These are phyloP conservation scores for Phyllostachys edulis DNA, from an alignment of 176 grass and related monocot species.

Conservation along the genomic window DNA sequence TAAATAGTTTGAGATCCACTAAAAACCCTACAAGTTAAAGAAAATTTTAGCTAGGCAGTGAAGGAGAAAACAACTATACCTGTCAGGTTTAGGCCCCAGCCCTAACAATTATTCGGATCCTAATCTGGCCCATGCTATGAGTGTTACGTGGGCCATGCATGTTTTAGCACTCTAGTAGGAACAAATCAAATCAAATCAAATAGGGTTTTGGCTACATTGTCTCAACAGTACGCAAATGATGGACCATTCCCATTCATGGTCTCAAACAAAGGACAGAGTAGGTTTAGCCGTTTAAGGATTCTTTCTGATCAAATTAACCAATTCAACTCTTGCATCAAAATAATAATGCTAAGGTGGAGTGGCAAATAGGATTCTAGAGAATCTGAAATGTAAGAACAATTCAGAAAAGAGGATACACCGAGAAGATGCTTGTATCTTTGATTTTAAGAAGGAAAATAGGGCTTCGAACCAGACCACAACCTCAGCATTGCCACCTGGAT, in stretches of 20 bases:
- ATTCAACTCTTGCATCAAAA: neutral
- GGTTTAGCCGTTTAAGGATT: neutral
- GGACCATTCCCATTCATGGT: slow-evolving; percentile 32
- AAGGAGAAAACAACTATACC: neutral
- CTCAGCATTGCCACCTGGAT: neutral
- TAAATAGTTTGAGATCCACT: neutral
- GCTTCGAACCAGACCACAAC: neutral
- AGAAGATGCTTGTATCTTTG: too few relatives aligned
- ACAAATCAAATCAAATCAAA: slow-evolving; percentile 43
- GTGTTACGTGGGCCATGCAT: slow-evolving; percentile 6
- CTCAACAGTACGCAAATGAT: slow-evolving; percentile 11
- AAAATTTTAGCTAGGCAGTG: neutral
- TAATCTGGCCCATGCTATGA: slow-evolving; percentile 23
- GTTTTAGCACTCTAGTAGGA: neutral
- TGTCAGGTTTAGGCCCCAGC: neutral
- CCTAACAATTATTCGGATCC: slow-evolving; percentile 33
- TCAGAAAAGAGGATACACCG: neutral
- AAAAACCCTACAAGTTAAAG: neutral
- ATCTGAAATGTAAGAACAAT: neutral
- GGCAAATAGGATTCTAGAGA: neutral
- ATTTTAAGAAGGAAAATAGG: neutral
- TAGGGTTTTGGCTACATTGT: slow-evolving; percentile 24
- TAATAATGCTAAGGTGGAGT: neutral
- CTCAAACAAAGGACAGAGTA: slow-evolving; percentile 13
- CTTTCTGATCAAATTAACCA: slow-evolving; percentile 14